Conservation (phyloP, 2,329 filamentous ascomycete species). For the Trichoderma koningii region DNA sequence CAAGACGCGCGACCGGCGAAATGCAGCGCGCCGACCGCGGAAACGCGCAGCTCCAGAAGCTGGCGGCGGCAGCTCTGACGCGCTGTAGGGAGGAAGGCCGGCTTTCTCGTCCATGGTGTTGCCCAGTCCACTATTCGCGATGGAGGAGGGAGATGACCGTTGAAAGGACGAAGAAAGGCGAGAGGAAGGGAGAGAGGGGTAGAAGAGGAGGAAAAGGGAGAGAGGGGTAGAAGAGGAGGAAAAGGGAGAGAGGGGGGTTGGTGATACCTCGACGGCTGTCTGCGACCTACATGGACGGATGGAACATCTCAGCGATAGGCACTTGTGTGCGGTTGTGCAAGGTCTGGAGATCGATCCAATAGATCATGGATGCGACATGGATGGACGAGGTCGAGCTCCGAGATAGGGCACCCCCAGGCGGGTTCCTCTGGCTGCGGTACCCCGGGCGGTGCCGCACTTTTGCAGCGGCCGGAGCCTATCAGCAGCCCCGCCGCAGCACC, state of each 20-base stretch:
- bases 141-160: not conserved
- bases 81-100: constrained; percentile 50
- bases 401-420: not conserved
- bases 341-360: not conserved
- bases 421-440: not conserved
- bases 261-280: not conserved
- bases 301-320: not conserved
- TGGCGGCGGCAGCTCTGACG: constrained; percentile 36
- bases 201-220: not conserved
- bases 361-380: too few relatives aligned
- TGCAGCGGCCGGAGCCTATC: constrained; percentile 4
- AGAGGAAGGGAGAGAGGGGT: not conserved
- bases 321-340: too few relatives aligned
- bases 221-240: not conserved
- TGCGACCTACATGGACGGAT: not conserved
- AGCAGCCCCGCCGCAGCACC: not conserved
- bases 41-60: constrained; percentile 23
- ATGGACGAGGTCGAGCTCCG: not conserved
- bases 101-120: constrained; percentile 45
- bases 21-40: constrained; percentile 33
- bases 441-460: not conserved
- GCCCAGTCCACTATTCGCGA: constrained; percentile 1
- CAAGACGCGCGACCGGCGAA: constrained; percentile 49
- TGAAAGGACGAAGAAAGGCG: not conserved
- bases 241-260: not conserved